Conservation (phyloP, 129 eudicot species). For the Saposhnikovia divaricata region DNA sequence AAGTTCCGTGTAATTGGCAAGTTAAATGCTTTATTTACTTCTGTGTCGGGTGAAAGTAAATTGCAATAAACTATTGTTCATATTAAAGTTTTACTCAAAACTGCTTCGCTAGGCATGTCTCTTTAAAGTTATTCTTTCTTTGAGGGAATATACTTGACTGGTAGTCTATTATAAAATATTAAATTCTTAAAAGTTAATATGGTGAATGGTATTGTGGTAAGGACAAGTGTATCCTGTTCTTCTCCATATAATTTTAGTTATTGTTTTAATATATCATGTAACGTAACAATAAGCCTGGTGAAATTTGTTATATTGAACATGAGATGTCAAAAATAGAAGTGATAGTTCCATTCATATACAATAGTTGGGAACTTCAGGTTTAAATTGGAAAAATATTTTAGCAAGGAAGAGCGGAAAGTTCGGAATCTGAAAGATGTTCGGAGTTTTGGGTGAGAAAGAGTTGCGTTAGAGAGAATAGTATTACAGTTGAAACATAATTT, state of each 20-base stretch:
- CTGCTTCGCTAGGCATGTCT: neutral
- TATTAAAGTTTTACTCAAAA: neutral
- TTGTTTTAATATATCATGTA: neutral
- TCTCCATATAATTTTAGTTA: neutral
- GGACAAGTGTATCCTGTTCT: neutral
- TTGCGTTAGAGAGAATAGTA: neutral
- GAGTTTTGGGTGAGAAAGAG: neutral
- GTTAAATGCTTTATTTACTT: neutral
- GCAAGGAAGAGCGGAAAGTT: neutral
- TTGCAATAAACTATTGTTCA: neutral
- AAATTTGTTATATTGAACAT: neutral
- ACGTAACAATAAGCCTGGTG: neutral
- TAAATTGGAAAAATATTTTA: neutral
- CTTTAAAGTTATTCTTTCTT: neutral
- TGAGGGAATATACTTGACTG: neutral
- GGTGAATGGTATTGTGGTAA: neutral
- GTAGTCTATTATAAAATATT: neutral
- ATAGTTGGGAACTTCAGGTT: neutral
- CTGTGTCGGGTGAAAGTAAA: neutral
- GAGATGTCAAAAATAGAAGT: neutral
- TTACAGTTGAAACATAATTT: neutral
- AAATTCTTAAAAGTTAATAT: neutral
- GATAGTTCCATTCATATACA: neutral
- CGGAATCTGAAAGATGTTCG: neutral
- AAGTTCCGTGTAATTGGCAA: neutral